A percentile compares a stretch with the other conserved stretches of the same genome.
Conservation (phyloP, 495 filamentous ascomycete genomes). For the Penicillium samsonianum region DNA sequence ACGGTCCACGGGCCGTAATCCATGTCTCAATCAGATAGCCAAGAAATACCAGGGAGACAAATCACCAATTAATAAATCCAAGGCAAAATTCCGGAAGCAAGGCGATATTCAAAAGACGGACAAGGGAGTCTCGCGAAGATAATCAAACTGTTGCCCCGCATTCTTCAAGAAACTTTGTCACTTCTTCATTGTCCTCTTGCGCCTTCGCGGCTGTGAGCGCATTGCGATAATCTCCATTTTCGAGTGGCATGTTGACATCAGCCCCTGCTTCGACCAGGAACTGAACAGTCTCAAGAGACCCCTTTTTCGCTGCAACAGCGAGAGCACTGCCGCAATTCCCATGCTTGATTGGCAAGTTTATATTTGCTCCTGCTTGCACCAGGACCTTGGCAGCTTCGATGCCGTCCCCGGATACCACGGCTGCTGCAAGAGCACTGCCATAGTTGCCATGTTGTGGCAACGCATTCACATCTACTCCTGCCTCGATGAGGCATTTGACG, state of each 20-base stretch:
- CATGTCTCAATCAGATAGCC: no score
- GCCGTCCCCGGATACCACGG: conserved; percentile 14
- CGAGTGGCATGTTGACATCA: conserved; percentile 1
- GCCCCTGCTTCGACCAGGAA: conserved; percentile 23
- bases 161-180: not conserved
- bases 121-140: not conserved
- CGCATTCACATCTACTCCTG: no score
- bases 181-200: not conserved
- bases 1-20: no score
- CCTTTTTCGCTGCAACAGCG: not conserved
- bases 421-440: conserved; percentile 23
- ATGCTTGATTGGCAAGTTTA: conserved; percentile 20
- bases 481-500: no score
- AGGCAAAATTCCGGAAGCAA: no score
- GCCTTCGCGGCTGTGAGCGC: not conserved
- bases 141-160: not conserved
- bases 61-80: no score
- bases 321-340: conserved; percentile 21
- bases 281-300: not conserved
- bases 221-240: not conserved
- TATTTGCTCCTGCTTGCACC: conserved; percentile 29
- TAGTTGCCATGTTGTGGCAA: conserved; percentile 11
- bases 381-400: conserved; percentile 21
- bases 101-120: no score
- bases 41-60: no score